These are phyloP conservation scores for Porphyrellus sp. DNA, from an alignment of 1,284 basidiomycete species.

Conservation along the genomic window DNA sequence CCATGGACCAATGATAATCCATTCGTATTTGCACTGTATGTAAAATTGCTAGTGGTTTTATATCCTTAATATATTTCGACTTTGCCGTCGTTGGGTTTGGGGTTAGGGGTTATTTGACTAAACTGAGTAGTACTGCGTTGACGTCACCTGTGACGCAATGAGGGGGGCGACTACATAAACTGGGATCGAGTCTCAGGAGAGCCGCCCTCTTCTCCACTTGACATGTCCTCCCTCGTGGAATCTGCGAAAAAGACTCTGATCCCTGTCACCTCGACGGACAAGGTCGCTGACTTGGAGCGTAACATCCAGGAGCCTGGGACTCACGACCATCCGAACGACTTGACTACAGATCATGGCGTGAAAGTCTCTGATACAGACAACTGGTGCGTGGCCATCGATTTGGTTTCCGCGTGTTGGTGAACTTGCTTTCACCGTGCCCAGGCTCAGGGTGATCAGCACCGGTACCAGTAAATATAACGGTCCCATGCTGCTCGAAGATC, in stretches of 20 bases:
- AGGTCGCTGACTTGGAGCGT: slow-evolving; percentile 42
- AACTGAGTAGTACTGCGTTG: background rate
- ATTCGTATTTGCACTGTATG: background rate
- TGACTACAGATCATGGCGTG: slow-evolving; percentile 66
- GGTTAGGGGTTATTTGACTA: slow-evolving; percentile 5
- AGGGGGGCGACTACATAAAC: slow-evolving; percentile 6
- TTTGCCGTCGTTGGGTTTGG: background rate
- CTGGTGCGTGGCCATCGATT: slow-evolving; percentile 44
- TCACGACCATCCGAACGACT: slow-evolving; percentile 28
- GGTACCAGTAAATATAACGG: slow-evolving; percentile 43
- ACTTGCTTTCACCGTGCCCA: slow-evolving; percentile 24
- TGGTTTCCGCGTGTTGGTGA: slow-evolving; percentile 4
- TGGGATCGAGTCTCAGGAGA: no score
- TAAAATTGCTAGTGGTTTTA: slow-evolving; percentile 11
- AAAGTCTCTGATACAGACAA: slow-evolving; percentile 60
- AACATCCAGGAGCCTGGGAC: slow-evolving; percentile 41
- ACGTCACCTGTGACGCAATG: slow-evolving; percentile 32
- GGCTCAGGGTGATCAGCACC: slow-evolving; percentile 48
- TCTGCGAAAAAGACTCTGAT: slow-evolving; percentile 13
- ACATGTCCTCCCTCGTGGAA: slow-evolving; percentile 25
- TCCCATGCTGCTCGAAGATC: slow-evolving; percentile 63
- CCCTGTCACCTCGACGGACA: slow-evolving; percentile 14
- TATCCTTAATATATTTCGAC: slow-evolving; percentile 15
- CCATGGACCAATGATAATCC: slow-evolving; percentile 18
- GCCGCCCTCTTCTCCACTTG: background rate